phyloP scores from a whole-genome alignment of 805 yeast species.

The Candida gorgasii region DNA sequence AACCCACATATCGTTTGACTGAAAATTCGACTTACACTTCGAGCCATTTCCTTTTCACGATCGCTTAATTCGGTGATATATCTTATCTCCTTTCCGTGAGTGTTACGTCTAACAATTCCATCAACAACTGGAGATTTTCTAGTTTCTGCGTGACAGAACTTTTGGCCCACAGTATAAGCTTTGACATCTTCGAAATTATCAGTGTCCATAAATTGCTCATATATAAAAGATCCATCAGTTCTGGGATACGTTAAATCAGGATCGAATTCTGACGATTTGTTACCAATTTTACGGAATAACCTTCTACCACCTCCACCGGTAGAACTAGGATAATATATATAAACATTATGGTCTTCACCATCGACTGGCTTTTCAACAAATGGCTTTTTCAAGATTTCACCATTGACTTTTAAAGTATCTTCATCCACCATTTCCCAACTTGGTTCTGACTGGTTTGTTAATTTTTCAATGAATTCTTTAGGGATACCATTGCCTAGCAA shows the following conservation, averaged over 20 bases:
- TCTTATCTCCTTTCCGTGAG: slow-evolving; percentile 95
- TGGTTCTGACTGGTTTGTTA: slow-evolving; percentile 74
- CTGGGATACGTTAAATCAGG: slow-evolving; percentile 73
- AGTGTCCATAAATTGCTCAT: slow-evolving; percentile 95
- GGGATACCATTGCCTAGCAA: slow-evolving; percentile 48
- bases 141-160: slow-evolving; percentile 95
- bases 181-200: slow-evolving; percentile 98
- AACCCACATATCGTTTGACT: slow-evolving; percentile 97
- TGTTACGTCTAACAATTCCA: slow-evolving; percentile 94
- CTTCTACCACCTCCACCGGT: slow-evolving; percentile 98
- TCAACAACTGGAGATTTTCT: slow-evolving; percentile 99
- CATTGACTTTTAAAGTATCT: slow-evolving; percentile 76
- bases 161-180: slow-evolving; percentile 93
- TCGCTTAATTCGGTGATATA: slow-evolving; percentile 77
- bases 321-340: slow-evolving; percentile 81
- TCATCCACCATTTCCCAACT: slow-evolving; percentile 81
- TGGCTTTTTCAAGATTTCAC: slow-evolving; percentile 74
- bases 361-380: slow-evolving; percentile 98
- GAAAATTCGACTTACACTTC: slow-evolving; percentile 69
- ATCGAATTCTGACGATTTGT: slow-evolving; percentile 95
- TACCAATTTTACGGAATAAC: slow-evolving; percentile 92
- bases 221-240: slow-evolving; percentile 86
- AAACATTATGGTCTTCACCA: slow-evolving; percentile 97
- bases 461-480: slow-evolving; percentile 50
- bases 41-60: slow-evolving; percentile 80